These are phyloP conservation scores for Saccharomyces hybrid DNA, from an alignment of 1,139 yeast species.

Conservation along the genomic window DNA sequence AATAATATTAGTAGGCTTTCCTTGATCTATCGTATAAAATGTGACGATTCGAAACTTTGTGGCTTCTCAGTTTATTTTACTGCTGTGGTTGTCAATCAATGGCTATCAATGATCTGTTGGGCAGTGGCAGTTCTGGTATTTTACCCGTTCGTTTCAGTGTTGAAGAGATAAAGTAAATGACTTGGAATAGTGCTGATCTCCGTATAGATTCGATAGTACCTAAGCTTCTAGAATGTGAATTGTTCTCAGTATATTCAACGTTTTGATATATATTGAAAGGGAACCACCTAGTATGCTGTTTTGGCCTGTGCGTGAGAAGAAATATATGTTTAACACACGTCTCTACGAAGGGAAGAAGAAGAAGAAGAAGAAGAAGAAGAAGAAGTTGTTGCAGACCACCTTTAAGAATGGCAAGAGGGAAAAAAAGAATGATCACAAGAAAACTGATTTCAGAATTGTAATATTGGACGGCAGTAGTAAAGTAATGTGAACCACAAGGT, in stretches of 20 bases:
- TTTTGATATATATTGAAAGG: background rate
- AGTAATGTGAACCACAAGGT: background rate
- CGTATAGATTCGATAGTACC: background rate
- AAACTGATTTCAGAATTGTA: background rate
- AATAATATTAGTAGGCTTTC: background rate
- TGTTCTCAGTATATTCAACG: background rate
- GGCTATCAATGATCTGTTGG: background rate
- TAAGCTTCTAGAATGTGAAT: background rate
- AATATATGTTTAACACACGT: background rate
- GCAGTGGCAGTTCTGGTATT: background rate
- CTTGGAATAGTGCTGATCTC: background rate
- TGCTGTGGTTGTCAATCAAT: background rate
- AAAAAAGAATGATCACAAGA: slow-evolving; percentile 1
- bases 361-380: background rate
- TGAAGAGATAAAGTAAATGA: background rate
- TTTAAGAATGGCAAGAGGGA: background rate
- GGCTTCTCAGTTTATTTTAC: background rate
- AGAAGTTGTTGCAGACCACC: background rate
- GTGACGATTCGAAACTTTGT: background rate
- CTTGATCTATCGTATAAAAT: background rate
- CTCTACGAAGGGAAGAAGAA: background rate
- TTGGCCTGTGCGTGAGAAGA: background rate
- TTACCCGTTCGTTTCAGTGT: background rate
- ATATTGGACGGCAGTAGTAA: background rate
- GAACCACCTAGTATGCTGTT: background rate